phyloP scores from a whole-genome alignment of 805 yeast species.

The Yamadazyma insecticola region DNA sequence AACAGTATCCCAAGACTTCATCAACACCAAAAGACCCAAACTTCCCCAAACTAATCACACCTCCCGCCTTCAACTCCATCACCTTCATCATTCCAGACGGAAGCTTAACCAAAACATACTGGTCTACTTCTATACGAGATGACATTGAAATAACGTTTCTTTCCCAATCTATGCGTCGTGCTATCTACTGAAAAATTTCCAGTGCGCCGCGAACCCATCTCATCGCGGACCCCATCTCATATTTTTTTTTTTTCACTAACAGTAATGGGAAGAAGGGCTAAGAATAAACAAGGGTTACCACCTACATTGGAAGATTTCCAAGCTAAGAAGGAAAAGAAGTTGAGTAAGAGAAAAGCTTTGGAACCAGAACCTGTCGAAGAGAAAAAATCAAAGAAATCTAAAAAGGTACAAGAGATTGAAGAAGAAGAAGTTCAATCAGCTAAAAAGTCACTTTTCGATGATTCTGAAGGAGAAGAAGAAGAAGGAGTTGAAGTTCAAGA shows the following conservation, averaged over 20 bases:
- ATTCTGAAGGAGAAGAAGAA: slow-evolving; percentile 52
- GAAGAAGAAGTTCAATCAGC: slow-evolving; percentile 60
- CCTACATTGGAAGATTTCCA: slow-evolving; percentile 84
- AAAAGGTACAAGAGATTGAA: slow-evolving; percentile 24
- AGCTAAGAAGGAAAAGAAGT: slow-evolving; percentile 27
- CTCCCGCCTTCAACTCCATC: slow-evolving; percentile 58
- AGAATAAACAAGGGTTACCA: slow-evolving; percentile 90
- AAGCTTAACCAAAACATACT: slow-evolving; percentile 61
- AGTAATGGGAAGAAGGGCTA: slow-evolving; percentile 87
- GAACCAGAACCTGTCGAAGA: slow-evolving; percentile 6
- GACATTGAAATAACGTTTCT: too few relatives aligned
- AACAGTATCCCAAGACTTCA: slow-evolving; percentile 73
- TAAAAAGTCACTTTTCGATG: slow-evolving; percentile 73
- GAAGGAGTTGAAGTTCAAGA: slow-evolving; percentile 36
- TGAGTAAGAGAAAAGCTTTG: slow-evolving; percentile 17
- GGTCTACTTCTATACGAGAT: too few relatives aligned
- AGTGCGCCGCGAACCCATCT: too few relatives aligned
- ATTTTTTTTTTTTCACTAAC: neutral
- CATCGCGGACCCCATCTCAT: slow-evolving; percentile 9
- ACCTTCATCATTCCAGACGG: slow-evolving; percentile 81
- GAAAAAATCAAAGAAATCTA: slow-evolving; percentile 15
- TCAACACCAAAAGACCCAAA: slow-evolving; percentile 82
- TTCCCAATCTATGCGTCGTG: too few relatives aligned
- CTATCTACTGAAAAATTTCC: slow-evolving; percentile 1
- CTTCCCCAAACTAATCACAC: slow-evolving; percentile 74